phyloP scores from a whole-genome alignment of 192 early-diverging fungal species.

The Umbelopsis sp. region DNA sequence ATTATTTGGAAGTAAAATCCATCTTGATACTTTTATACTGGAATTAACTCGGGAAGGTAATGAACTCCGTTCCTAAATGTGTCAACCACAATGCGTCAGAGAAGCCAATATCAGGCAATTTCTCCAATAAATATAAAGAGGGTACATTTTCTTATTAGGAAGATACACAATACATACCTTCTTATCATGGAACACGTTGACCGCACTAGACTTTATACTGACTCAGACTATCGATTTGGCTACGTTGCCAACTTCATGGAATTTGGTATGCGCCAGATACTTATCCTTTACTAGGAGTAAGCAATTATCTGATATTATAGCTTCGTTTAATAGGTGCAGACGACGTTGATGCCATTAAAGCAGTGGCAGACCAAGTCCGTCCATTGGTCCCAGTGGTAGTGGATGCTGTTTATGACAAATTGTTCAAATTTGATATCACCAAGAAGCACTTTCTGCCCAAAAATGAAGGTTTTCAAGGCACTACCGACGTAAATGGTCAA shows the following conservation, averaged over 20 bases:
- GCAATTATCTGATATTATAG: conserved; percentile 20
- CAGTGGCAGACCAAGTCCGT: conserved; percentile 59
- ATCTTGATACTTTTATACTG: too few relatives aligned
- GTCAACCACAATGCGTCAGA: too few relatives aligned
- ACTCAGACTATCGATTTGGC: conserved; percentile 75
- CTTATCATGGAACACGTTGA: conserved; percentile 60
- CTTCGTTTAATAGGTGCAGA: conserved; percentile 25
- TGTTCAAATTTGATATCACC: conserved; percentile 75
- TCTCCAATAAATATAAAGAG: too few relatives aligned
- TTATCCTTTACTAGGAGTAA: background rate
- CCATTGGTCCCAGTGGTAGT: conserved; percentile 75
- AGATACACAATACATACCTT: background rate
- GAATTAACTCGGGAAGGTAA: too few relatives aligned
- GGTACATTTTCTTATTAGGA: too few relatives aligned
- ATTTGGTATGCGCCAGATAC: conserved; percentile 49
- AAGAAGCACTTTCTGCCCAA: conserved; percentile 68
- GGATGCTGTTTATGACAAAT: conserved; percentile 74
- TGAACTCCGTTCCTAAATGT: too few relatives aligned
- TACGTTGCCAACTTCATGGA: conserved; percentile 75
- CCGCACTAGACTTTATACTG: conserved; percentile 66
- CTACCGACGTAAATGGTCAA: background rate
- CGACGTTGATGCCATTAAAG: conserved; percentile 71
- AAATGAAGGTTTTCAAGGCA: conserved; percentile 62
- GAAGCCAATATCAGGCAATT: too few relatives aligned
- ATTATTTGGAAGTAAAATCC: too few relatives aligned